Base-by-base conservation (phyloP, 2,329 filamentous ascomycete species). In the Zasmidium cellare region DNA sequence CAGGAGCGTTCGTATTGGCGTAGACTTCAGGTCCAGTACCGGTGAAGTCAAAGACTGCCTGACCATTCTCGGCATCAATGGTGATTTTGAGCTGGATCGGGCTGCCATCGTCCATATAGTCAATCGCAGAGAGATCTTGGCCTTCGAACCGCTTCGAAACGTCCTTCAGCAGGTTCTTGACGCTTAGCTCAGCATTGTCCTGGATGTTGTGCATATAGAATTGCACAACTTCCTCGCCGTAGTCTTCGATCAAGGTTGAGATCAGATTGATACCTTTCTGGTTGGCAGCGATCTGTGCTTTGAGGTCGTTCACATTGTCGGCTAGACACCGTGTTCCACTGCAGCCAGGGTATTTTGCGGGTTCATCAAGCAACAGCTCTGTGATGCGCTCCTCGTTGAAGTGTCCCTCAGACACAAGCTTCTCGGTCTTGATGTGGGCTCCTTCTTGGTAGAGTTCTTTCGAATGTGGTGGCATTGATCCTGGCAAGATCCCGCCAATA, bases 81-180 rank as follows among this genome's bases (percentile, higher is more conserved):
- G 84, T 87, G 11, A 96, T 82, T 60, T 86, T 87, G 6, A 96
- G 81, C 52, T 83, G 80, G 67, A 96, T 93, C 0, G 90, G 89
- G 9, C 84, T 89, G 23, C 91, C 91, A 66, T 96, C 91, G 66
- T 96, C 91, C 89, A 96, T 94, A 76, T 87, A 91, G 69, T 96
- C 91, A 1, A 87, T 79, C 0, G 91, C 89, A 7, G 84, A 82
- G 0, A 96, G 81, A n/a, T 89, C 85, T 57, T 85, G 81, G 2
- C 87, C 87, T 63, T 85, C 81, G 64, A 91, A 90, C 22, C 85
- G 81, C 61, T 82, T 82, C 67, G 85, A 82, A n/a, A 93, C 86
- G 2, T 84, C 79, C 68, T 88, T 91, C 24, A 96, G 79, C 3
- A 96, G 80, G 51, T 83, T 84, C 18, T 89, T 84, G 0, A 96